Base-by-base conservation (phyloP, 2,329 filamentous ascomycete species). In the Lecanicillium sp. region DNA sequence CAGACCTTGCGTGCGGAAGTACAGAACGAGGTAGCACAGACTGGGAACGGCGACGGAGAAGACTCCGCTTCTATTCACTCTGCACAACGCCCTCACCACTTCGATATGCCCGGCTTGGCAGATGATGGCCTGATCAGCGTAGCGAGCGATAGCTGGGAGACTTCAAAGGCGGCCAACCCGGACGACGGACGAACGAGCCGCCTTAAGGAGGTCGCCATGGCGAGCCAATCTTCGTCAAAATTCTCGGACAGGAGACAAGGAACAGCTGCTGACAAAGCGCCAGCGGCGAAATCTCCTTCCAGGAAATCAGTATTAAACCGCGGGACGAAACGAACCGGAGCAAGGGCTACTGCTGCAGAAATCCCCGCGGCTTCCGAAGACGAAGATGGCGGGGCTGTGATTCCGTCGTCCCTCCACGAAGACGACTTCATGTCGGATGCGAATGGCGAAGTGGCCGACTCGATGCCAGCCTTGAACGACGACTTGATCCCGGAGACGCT, bases 51-150 rank as follows among this genome's bases (percentile, higher is more conserved):
- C 28, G 17, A 33, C 14, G 28, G 40, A 37, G 40, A 45, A 17
- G 49, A 52, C n/a, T 54, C 53, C 25, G 38, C 42, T 30, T 48
- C 49, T 15, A 57, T 59, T 28, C 49, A 54, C 42, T 57, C 54
- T 18, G 52, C 53, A 33, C 55, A 59, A 32, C 44, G 33, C 12
- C 46, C 42, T 18, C 50, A 46, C 34, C 44, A 43, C 20, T 41
- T 50, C 17, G 55, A 51, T 4, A 29, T 45, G 25, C 37, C 40
- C 19, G 41, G 6, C 7, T 6, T 41, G 17, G 46, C 42, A 40
- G 48, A 52, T 15, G 39, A 50, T 25, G 49, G 46, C 28, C 37
- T 45, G 22, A 47, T 49, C 30, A 52, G 44, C 47, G 46, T 41
- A 28, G 46, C 48, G 33, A 43, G 49, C 33, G 47, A 51, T 27